Evolutionary conservation across 352 stramenopile species (phyloP).

Genomic region (Phytopythium montanum): DNA sequence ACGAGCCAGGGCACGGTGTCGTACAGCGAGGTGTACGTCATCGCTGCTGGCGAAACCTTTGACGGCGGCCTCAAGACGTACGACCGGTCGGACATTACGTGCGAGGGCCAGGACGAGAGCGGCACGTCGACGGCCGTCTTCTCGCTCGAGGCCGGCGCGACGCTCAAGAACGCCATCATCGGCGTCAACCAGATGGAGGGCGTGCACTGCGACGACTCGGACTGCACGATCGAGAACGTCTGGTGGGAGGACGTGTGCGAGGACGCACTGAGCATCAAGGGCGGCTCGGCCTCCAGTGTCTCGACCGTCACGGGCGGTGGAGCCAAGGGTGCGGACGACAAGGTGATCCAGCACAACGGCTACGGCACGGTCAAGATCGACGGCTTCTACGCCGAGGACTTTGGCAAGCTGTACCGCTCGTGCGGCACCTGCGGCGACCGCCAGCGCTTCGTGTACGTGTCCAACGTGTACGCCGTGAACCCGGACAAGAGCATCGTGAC

Average conservation of each 20-base stretch:
- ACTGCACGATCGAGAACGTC: conserved; percentile 30
- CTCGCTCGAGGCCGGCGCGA: conserved; percentile 27
- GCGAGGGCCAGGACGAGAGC: conserved; percentile 21
- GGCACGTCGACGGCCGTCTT: conserved; percentile 24
- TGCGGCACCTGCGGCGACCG: conserved; percentile 31
- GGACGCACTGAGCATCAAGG: conserved; percentile 33
- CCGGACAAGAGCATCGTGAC: conserved; percentile 35
- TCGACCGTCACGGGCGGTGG: conserved; percentile 33
- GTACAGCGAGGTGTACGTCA: conserved; percentile 26
- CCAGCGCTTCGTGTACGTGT: conserved; percentile 34
- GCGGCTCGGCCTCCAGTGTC: conserved; percentile 21
- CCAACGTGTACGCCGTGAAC: conserved; percentile 40
- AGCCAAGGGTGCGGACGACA: conserved; percentile 41
- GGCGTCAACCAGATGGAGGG: conserved; percentile 30
- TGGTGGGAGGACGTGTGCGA: conserved; percentile 39
- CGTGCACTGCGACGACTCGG: conserved; percentile 26
- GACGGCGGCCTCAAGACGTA: conserved; percentile 36
- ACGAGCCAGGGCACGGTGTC: conserved; percentile 20
- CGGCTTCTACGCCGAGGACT: conserved; percentile 36
- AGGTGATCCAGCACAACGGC: conserved; percentile 48
- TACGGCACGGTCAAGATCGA: conserved; percentile 36
- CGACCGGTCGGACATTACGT: conserved; percentile 32
- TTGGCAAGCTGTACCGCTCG: conserved; percentile 42
- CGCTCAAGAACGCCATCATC: conserved; percentile 42
- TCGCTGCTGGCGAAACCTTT: conserved; percentile 24